Base-by-base conservation (phyloP, 257 asterid genomes). In the Solanum tacnaense region DNA sequence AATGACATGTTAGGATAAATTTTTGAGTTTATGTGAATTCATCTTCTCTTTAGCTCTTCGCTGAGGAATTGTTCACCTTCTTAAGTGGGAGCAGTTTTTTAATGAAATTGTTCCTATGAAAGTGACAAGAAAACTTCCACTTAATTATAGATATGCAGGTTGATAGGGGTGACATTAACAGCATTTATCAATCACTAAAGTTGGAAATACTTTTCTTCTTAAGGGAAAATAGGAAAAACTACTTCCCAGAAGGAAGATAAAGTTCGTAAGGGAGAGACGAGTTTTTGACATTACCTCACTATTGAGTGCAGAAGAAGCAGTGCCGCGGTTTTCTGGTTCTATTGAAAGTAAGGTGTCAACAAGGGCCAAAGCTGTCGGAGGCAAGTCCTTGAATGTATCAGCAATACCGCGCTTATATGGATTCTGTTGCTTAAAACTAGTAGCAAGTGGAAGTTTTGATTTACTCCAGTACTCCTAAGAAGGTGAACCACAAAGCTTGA, bases 401-500 rank as follows among this genome's bases (percentile, higher is more conserved):
- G 65, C 71, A 6, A 86, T 72, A 35, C 88, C 31, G 9, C 88
- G 87, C 83, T 78, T 78, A 44, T 88, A 88, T 60, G 90, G 83
- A 1, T 88, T 58, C 2, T 86, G 90, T n/a, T 88, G 87, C 72
- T 86, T 88, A 52, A 88, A 88, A 76, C 86, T 85, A n/a, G 86
- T 76, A 35, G 88, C 87, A 49, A 52, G 89, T 39, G 90, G 88
- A 20, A 88, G 78, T 32, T 85, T 88, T 35, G 88, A 74, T 85
- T 78, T 84, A 58, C 73, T 86, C 90, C 90, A 84, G 79, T 88
- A 88, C 44, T 88, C 90, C 36, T 84, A 88, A 32, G 86, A 88
- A 35, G 90, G 90, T 56, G 90, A 85, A 65, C 90, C 90, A 67
- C 90, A 88, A 58, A 88, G 90, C 83, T 85, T 88, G 88, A 88